Percentiles rank a stretch among this genome's conserved stretches.
These are phyloP conservation scores for Neocatenulostroma microsporum DNA, from an alignment of 2,329 filamentous ascomycete genomes.

Conservation along the genomic window DNA sequence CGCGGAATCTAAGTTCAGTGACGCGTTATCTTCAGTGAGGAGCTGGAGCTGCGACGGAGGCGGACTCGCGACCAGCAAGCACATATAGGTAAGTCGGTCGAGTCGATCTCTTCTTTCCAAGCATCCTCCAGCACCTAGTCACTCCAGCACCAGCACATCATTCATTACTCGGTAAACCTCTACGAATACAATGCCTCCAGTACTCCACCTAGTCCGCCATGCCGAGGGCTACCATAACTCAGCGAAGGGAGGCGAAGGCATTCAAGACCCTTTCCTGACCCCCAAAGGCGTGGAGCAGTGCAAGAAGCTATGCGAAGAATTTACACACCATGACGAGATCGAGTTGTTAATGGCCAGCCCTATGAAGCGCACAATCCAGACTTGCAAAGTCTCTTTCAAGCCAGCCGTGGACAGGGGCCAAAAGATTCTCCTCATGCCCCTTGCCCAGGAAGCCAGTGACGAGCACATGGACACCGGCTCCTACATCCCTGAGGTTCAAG, in stretches of 20 bases:
- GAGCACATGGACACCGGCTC: slow-evolving; percentile 18
- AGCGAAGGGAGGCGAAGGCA: slow-evolving; percentile 54
- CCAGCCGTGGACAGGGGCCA: slow-evolving; percentile 23
- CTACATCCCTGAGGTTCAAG: slow-evolving; percentile 1
- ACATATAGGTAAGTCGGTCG: no score
- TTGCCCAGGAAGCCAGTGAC: slow-evolving; percentile 14
- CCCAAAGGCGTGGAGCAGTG: slow-evolving; percentile 13
- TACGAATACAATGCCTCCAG: slow-evolving; percentile 25
- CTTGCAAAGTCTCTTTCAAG: slow-evolving; percentile 26
- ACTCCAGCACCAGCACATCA: no score
- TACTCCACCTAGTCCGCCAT: slow-evolving; percentile 18
- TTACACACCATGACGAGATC: slow-evolving; percentile 16
- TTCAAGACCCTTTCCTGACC: slow-evolving; percentile 33
- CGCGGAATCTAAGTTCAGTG: no score
- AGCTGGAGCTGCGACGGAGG: no score
- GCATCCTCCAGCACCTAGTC: no score
- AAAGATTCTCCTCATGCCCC: slow-evolving; percentile 13
- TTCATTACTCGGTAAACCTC: no score
- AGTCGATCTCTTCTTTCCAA: no score
- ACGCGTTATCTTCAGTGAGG: no score
- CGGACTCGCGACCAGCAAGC: no score
- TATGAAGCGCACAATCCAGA: slow-evolving; percentile 19
- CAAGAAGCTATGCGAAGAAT: slow-evolving; percentile 9
- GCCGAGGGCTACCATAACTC: slow-evolving; percentile 48
- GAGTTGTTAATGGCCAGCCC: slow-evolving; percentile 18